Percentiles rank a stretch among this genome's conserved stretches.
Conservation (phyloP, 2,329 filamentous ascomycete species). For the Triangularia verruculosa region DNA sequence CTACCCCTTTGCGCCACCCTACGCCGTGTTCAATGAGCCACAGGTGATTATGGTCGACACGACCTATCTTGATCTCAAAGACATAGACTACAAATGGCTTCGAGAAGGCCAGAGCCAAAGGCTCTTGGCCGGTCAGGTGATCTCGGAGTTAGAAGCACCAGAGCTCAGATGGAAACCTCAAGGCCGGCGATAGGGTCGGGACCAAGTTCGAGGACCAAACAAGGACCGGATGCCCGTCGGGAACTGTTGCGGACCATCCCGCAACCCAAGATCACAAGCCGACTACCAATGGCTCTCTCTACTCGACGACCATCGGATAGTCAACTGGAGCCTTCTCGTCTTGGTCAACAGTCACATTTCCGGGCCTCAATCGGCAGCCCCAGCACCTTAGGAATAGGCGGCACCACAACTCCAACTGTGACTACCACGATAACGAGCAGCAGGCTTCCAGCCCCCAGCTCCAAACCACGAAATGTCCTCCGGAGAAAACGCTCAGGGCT, state of each 20-base stretch:
- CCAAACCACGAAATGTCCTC: conserved; percentile 42
- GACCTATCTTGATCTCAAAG: conserved; percentile 13
- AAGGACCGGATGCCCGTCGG: conserved; percentile 13
- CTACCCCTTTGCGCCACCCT: conserved; percentile 5
- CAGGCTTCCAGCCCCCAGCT: conserved; percentile 32
- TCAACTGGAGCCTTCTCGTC: conserved; percentile 34
- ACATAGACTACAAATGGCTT: conserved; percentile 28
- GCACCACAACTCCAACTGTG: conserved; percentile 33
- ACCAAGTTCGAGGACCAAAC: conserved; percentile 17
- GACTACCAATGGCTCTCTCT: conserved; percentile 37
- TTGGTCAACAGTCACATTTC: conserved; percentile 44
- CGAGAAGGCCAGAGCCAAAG: conserved; percentile 24
- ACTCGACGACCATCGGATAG: conserved; percentile 31
- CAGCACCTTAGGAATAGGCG: conserved; percentile 32
- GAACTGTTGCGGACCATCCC: conserved; percentile 22
- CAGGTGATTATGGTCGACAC: conserved; percentile 24
- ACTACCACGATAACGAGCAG: conserved; percentile 14
- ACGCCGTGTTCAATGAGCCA: conserved; percentile 15
- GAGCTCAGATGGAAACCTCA: conserved; percentile 10
- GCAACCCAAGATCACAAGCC: conserved; percentile 33
- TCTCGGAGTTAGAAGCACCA: conserved; percentile 13
- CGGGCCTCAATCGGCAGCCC: conserved; percentile 39
- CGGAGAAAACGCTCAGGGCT: conserved; percentile 50
- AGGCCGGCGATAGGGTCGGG: conserved; percentile 12
- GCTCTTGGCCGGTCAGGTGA: conserved; percentile 23